Conservation (phyloP, 768 basidiomycete species). For the Leccinellum albellum region DNA sequence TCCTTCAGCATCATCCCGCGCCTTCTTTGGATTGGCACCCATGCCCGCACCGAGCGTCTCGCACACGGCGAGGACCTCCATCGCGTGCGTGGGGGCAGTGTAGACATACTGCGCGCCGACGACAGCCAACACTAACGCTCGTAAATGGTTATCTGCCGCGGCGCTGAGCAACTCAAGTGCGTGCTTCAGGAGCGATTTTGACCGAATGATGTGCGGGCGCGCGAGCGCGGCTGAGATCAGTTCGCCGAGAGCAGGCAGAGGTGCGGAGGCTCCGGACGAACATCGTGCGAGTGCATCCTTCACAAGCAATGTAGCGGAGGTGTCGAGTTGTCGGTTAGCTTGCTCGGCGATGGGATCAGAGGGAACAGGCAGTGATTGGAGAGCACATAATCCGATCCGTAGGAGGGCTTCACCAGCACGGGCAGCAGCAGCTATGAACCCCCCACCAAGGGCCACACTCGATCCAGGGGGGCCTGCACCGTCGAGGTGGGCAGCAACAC, state of each 20-base stretch:
- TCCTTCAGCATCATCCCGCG: neutral
- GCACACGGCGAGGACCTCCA: constrained; percentile 59
- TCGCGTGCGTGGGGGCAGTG: constrained; percentile 66
- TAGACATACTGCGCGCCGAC: constrained; percentile 69
- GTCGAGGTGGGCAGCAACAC: constrained; percentile 52
- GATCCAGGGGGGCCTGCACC: constrained; percentile 29
- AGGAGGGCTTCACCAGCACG: constrained; percentile 51
- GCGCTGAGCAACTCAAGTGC: constrained; percentile 56
- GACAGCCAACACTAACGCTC: constrained; percentile 65
- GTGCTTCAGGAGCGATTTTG: constrained; percentile 45
- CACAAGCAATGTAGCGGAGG: constrained; percentile 14
- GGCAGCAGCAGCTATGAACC: constrained; percentile 47
- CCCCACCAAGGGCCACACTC: constrained; percentile 15
- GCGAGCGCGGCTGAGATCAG: constrained; percentile 20
- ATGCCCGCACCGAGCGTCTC: constrained; percentile 71
- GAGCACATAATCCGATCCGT: constrained; percentile 40
- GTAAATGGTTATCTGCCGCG: constrained; percentile 68
- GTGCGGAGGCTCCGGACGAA: constrained; percentile 18
- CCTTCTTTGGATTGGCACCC: constrained; percentile 38
- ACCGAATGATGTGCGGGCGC: constrained; percentile 26
- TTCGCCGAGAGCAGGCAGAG: constrained; percentile 11
- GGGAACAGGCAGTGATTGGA: neutral
- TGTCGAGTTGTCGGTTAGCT: constrained; percentile 13
- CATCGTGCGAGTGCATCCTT: constrained; percentile 28
- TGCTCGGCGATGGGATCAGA: constrained; percentile 1